Base-by-base conservation (phyloP, 1,139 yeast species). In the Scheffersomyces stambukii region DNA sequence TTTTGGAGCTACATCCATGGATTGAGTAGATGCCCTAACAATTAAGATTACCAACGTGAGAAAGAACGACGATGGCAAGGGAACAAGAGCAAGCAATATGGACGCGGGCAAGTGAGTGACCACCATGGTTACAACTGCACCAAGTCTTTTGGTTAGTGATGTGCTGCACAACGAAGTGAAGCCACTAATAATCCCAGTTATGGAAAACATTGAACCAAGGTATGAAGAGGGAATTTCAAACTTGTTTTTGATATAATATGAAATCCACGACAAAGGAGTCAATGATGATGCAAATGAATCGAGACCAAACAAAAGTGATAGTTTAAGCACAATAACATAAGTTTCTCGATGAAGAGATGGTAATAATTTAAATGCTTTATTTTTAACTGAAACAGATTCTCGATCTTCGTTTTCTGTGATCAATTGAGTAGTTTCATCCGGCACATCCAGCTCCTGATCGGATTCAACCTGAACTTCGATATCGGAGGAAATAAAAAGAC, bases 1-100 rank as follows among this genome's bases (percentile, higher is more conserved):
- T 29, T 65, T 65, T 8, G 72, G 67, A 3, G 70, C 67, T 26
- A 60, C 61, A 36, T 65, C 72, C 72, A 65, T 64, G 12, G 64
- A 46, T 36, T 63, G 68, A 17, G 67, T 60, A 6, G 58, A 46
- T 3, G 67, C 55, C 35, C 72, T 43, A 12, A 57, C 36, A 4
- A 59, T 37, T 35, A 64, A 41, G 8, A 63, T 52, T 3, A 46
- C 42, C 33, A 63, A 39, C 11, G 70, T 57, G 5, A 52, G 19
- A 8, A 38, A 27, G 25, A 62, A 47, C 6, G 59, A 48, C 3
- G 42, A 38, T 4, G 70, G 66, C 14, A 60, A 35, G 8, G 72
- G 72, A 12, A 64, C 50, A 27, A 60, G 30, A 4, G 58, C 54
- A 25, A 63, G 54, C 28, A 67, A 46, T 3, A 64, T 35, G 2